Conservation (phyloP, 495 filamentous ascomycete genomes). For the Aspergillus biplanus region DNA sequence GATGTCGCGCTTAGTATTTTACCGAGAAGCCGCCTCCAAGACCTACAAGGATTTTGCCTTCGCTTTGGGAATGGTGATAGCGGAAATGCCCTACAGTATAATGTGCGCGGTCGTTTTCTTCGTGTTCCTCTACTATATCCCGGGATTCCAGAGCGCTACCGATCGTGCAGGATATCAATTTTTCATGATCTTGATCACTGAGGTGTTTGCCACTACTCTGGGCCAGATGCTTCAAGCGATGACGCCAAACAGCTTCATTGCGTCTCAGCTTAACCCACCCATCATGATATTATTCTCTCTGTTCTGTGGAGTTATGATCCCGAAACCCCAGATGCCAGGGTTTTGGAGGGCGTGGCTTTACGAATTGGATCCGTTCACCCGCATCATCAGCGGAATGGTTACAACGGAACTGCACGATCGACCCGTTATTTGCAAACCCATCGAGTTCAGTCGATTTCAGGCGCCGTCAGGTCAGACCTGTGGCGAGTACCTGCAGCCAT, state of each 20-base stretch:
- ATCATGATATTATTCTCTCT: slow-evolving; percentile 61
- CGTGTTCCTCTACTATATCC: slow-evolving; percentile 75
- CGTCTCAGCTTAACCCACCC: slow-evolving; percentile 59
- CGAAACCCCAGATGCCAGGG: slow-evolving; percentile 50
- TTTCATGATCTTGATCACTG: slow-evolving; percentile 59
- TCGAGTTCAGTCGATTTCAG: slow-evolving; percentile 58
- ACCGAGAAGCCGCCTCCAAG: slow-evolving; percentile 77
- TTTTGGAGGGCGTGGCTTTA: slow-evolving; percentile 79
- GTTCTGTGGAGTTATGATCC: slow-evolving; percentile 55
- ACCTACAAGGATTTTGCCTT: slow-evolving; percentile 79
- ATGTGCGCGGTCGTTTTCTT: slow-evolving; percentile 76
- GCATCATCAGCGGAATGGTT: slow-evolving; percentile 81
- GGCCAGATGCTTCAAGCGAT: slow-evolving; percentile 64
- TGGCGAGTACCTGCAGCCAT: slow-evolving; percentile 54
- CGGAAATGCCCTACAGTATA: slow-evolving; percentile 76
- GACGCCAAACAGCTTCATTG: slow-evolving; percentile 59
- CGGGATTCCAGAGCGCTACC: slow-evolving; percentile 50
- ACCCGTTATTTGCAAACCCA: slow-evolving; percentile 52
- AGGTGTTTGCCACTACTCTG: slow-evolving; percentile 62
- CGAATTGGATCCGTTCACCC: slow-evolving; percentile 68
- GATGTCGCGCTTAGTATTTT: slow-evolving; percentile 73
- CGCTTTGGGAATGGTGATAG: slow-evolving; percentile 68
- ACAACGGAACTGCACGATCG: slow-evolving; percentile 61
- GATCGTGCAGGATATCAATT: slow-evolving; percentile 59
- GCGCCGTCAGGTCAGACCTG: slow-evolving; percentile 57